Evolutionary conservation across 2,329 filamentous ascomycete genomes (phyloP), one percentile per base, ranked within the genome.

Genomic region (Neonectria sp.): DNA sequence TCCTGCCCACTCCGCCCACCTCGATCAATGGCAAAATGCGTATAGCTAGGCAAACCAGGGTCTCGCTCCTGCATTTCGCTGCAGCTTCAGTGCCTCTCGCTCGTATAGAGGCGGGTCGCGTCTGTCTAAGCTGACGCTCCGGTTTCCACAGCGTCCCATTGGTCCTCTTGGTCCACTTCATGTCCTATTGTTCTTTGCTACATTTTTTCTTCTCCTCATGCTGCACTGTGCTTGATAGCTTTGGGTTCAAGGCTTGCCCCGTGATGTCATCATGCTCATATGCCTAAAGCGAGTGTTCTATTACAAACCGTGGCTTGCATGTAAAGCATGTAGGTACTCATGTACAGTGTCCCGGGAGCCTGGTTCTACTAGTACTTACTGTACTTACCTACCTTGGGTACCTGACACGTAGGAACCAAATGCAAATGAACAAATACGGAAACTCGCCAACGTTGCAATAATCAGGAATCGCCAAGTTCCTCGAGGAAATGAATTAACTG

Each of bases 221-320:
- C 37, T 40, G 15, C 37, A n/a, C 6, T 40, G 15, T n/a, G 2
- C 4, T 3, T 2, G 15, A 40, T 12, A 21, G 17, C 12, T 12
- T 45, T 27, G 4, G n/a, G 29, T 4, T 35, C 21, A 12, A 53
- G 29, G 13, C 17, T 31, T 11, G 27, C 6, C 8, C 17, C 35
- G 63, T 72, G 65, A 73, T 72, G 71, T 71, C 71, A 73, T 73
- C n/a, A 56, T 62, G 49, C 51, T 46, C 12, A 25, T 43, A n/a
- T 9, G 17, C 40, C 7, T 11, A 12, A n/a, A 13, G 9, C 3
- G 31, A 40, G 43, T 35, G 51, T 48, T 21, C 45, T 48, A 58
- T 37, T 59, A 52, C 53, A 31, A 21, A 21, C 21, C 21, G 21
- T 21, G 21, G 31, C 37, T 40, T 40, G 37, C 52, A 35, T 66